phyloP scores from a whole-genome alignment of 2,329 filamentous ascomycete species.

The Monilinia polystroma region DNA sequence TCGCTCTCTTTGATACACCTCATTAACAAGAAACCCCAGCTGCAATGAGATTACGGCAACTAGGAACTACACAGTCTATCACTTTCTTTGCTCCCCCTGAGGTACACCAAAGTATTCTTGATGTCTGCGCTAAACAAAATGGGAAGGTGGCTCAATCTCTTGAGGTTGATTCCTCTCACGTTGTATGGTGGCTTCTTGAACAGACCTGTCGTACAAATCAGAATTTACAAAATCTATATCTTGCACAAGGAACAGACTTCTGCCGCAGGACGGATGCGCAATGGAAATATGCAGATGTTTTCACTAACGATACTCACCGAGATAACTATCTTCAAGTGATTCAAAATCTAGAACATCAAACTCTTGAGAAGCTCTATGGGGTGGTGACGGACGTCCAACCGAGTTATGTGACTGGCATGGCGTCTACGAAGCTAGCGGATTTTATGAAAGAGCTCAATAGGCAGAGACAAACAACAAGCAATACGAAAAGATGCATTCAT shows the following conservation, averaged over 20 bases:
- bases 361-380: constrained; percentile 58
- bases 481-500: constrained; percentile 46
- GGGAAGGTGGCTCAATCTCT: constrained; percentile 38
- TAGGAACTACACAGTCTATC: constrained; percentile 45
- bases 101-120: constrained; percentile 52
- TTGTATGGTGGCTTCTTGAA: constrained; percentile 61
- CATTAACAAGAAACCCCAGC: no score
- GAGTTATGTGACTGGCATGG: constrained; percentile 5
- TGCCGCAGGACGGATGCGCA: constrained; percentile 54
- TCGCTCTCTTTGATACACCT: no score
- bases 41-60: constrained; percentile 63
- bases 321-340: constrained; percentile 47
- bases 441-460: constrained; percentile 40
- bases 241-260: constrained; percentile 60
- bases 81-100: constrained; percentile 38
- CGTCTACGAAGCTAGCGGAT: constrained; percentile 34
- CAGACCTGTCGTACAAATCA: constrained; percentile 62
- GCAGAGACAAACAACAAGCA: constrained; percentile 43
- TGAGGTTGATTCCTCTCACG: constrained; percentile 43
- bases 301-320: constrained; percentile 42
- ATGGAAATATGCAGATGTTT: constrained; percentile 45
- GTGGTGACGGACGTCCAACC: constrained; percentile 34
- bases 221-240: constrained; percentile 57
- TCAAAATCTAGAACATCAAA: constrained; percentile 55
- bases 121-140: constrained; percentile 33